Percentiles rank a stretch among this genome's conserved stretches.
phyloP scores from a whole-genome alignment of 805 yeast species.

The Zygosaccharomyces siamensis region DNA sequence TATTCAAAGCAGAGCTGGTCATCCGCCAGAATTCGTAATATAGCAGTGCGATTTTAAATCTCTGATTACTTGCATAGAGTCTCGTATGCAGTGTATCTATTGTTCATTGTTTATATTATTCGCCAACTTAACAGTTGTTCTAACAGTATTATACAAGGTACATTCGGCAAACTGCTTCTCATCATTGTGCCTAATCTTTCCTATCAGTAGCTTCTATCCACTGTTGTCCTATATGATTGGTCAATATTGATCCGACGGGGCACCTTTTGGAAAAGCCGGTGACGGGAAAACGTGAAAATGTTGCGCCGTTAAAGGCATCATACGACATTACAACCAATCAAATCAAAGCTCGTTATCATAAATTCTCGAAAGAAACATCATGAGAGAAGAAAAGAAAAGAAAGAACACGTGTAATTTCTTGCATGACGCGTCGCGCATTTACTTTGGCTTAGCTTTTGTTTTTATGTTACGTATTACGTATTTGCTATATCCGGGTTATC shows the following conservation, averaged over 20 bases:
- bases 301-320: constrained; percentile 1
- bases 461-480: background rate
- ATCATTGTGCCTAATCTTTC: background rate
- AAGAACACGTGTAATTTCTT: background rate
- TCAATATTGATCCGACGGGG: background rate
- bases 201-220: background rate
- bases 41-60: background rate
- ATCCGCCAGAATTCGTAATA: background rate
- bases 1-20: background rate
- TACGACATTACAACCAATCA: background rate
- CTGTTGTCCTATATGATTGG: background rate
- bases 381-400: too few relatives aligned
- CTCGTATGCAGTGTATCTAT: background rate
- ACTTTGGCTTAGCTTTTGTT: background rate
- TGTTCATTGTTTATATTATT: background rate
- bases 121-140: background rate
- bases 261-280: background rate
- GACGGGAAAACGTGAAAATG: background rate
- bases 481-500: too few relatives aligned
- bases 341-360: background rate
- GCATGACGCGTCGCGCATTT: background rate
- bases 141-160: background rate
- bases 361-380: background rate
- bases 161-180: constrained; percentile 1
- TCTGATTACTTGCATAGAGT: background rate